Base-by-base conservation (phyloP, 2,329 filamentous ascomycete genomes). In the Tolypocladium sp. region DNA sequence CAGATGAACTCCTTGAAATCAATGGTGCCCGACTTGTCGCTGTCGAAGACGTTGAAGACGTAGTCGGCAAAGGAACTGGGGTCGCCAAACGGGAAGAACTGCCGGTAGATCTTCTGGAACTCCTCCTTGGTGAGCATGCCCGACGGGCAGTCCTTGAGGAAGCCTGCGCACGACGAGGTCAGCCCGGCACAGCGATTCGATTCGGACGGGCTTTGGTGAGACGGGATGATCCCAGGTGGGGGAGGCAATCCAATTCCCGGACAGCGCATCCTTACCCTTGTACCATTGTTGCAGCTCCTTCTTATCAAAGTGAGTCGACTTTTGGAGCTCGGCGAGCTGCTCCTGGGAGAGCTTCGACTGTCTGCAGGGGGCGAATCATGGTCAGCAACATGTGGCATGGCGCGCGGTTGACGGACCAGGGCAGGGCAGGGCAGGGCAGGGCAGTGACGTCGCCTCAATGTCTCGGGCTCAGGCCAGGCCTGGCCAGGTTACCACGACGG, bases 1-100 rank as follows among this genome's bases (percentile, higher is more conserved):
- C 93, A 97, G 76, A 99, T 99, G 77, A 99, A 99, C 77, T 99
- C 94, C 75, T 97, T 97, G 78, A 99, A 99, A 78, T 99, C 94
- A 72, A 99, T 99, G 67, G 90, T 93, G 65, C 94, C 94, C 52
- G 91, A 96, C 71, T 96, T 95, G 77, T 99, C 94, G 71, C 91
- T 90, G 75, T 99, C 94, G 74, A 99, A 99, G 44, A 99, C 94
- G 68, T 97, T 96, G 80, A 99, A 99, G 63, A 99, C 94, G 74
- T 97, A 97, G 77, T 97, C 93, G 73, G 94, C 94, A 73, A 99
- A 99, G 3, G 91, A 94, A 33, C 91, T 96, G 4, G 94, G 94
- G 73, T 99, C 94, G 66, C 94, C 94, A 70, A 97, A 97, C 17
- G 94, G 94, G 76, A 99, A 99, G 83, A 99, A 99, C 76, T 97